Conservation (phyloP, 2,329 filamentous ascomycete genomes). For the Stenocarpella maydis region DNA sequence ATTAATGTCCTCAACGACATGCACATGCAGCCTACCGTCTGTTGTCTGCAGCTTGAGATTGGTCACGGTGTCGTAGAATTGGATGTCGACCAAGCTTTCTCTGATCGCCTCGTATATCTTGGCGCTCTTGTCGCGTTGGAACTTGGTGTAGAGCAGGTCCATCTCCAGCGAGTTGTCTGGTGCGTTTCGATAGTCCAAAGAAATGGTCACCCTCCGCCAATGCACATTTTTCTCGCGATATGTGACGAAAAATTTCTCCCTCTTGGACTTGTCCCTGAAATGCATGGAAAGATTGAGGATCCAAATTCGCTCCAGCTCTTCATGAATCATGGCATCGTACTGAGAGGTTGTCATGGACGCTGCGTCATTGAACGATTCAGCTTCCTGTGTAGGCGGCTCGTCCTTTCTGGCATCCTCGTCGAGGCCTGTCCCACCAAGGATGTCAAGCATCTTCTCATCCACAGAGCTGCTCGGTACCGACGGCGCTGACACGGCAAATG, state of each 20-base stretch:
- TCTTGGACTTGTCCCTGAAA: constrained; percentile 89
- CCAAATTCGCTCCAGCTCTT: constrained; percentile 88
- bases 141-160: constrained; percentile 79
- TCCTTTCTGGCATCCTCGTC: constrained; percentile 37
- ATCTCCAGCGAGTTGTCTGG: constrained; percentile 84
- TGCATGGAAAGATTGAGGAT: constrained; percentile 99
- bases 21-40: constrained; percentile 88
- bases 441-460: constrained; percentile 45
- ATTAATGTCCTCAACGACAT: constrained; percentile 96
- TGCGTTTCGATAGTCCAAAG: constrained; percentile 87
- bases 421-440: constrained; percentile 37
- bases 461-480: constrained; percentile 45
- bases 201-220: constrained; percentile 91
- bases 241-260: constrained; percentile 98
- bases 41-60: constrained; percentile 93
- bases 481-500: constrained; percentile 39
- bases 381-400: constrained; percentile 41
- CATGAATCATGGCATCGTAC: constrained; percentile 72
- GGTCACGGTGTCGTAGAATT: constrained; percentile 95
- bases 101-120: constrained; percentile 95
- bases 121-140: constrained; percentile 89
- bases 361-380: constrained; percentile 49
- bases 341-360: constrained; percentile 60
- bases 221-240: constrained; percentile 81
- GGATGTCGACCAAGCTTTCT: constrained; percentile 89